Conservation (phyloP, 2,329 filamentous ascomycete species). For the Colletotrichum limetticola region DNA sequence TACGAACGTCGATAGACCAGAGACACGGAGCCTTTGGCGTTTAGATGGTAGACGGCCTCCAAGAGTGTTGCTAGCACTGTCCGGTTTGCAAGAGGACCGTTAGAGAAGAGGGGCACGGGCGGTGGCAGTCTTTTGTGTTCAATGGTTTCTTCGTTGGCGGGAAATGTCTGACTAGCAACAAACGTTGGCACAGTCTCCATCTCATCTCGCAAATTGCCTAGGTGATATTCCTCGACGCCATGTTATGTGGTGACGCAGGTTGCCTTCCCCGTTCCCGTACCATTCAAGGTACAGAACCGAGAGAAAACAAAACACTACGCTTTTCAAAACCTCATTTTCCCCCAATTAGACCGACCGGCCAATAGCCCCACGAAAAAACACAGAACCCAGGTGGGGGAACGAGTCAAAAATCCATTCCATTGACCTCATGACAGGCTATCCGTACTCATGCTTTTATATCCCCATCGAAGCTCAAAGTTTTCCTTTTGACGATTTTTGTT, state of each 20-base stretch:
- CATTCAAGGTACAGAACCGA: background rate
- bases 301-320: background rate
- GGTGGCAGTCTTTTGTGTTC: slow-evolving; percentile 35
- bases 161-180: slow-evolving; percentile 40
- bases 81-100: background rate
- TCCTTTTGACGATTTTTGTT: slow-evolving; percentile 3
- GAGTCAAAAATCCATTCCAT: slow-evolving; percentile 20
- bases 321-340: slow-evolving; percentile 3
- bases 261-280: background rate
- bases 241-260: slow-evolving; percentile 48
- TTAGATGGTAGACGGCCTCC: background rate
- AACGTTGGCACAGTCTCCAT: slow-evolving; percentile 24
- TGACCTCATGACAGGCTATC: slow-evolving; percentile 20
- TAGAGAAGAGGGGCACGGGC: background rate
- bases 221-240: slow-evolving; percentile 65
- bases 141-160: slow-evolving; percentile 32
- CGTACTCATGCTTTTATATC: slow-evolving; percentile 31
- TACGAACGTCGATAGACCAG: background rate
- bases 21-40: background rate
- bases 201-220: slow-evolving; percentile 56
- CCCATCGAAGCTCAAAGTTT: slow-evolving; percentile 21
- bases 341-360: slow-evolving; percentile 23
- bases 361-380: slow-evolving; percentile 5
- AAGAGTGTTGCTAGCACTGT: background rate
- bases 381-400: background rate